Conservation (phyloP, 106 monocot species). For the Platanthera guangdongensis region DNA sequence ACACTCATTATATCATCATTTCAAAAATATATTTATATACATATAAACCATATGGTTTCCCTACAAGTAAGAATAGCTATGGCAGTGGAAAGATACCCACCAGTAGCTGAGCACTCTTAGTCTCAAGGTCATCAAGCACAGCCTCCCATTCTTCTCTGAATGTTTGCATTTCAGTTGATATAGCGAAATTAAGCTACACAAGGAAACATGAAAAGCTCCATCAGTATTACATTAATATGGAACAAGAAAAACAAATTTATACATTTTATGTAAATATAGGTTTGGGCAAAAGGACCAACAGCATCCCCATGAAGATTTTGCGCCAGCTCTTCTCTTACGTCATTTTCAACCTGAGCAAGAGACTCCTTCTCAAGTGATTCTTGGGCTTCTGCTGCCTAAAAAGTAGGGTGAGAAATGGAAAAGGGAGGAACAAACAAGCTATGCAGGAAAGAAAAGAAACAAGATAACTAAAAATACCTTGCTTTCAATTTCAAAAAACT, state of each 20-base stretch:
- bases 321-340: conserved; percentile 74
- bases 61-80: background rate
- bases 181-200: conserved; percentile 64
- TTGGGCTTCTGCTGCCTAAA: conserved; percentile 96
- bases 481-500: conserved; percentile 84
- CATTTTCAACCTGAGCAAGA: conserved; percentile 67
- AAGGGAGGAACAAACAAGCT: background rate
- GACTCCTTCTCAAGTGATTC: conserved; percentile 87
- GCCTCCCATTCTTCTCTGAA: conserved; percentile 65
- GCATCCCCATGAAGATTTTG: conserved; percentile 70
- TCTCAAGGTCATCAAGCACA: conserved; percentile 78
- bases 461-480: conserved; percentile 45
- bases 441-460: background rate
- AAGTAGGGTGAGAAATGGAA: conserved; percentile 23
- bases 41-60: background rate
- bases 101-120: conserved; percentile 70
- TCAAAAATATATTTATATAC: background rate
- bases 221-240: background rate
- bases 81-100: conserved; percentile 26
- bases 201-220: conserved; percentile 10
- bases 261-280: background rate
- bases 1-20: background rate
- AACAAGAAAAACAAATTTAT: background rate
- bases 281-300: conserved; percentile 29
- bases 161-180: conserved; percentile 68